Evolutionary conservation across 495 filamentous ascomycete genomes (phyloP).

Genomic region (Penicillium riverlandense): DNA sequence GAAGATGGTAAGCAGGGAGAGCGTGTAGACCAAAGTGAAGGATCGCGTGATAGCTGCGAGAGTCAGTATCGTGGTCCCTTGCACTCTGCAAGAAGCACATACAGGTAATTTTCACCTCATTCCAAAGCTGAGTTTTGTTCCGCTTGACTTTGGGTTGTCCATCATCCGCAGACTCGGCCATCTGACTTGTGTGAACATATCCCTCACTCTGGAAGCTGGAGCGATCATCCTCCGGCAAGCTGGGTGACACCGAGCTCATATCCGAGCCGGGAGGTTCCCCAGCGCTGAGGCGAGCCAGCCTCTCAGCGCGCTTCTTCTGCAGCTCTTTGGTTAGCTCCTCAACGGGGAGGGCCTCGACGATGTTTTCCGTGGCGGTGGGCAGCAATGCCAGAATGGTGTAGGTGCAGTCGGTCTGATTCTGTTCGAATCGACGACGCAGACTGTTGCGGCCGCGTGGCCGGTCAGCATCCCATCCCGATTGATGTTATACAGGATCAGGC

Average conservation of each 20-base stretch:
- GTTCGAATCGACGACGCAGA: constrained; percentile 89
- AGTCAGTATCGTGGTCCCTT: not conserved
- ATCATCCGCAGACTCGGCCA: constrained; percentile 44
- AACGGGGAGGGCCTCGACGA: constrained; percentile 79
- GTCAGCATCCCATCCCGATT: constrained; percentile 5
- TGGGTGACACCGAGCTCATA: constrained; percentile 65
- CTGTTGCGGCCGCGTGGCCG: constrained; percentile 34
- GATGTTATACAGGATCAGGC: not conserved
- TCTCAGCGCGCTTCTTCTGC: constrained; percentile 84
- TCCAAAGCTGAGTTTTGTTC: constrained; percentile 90
- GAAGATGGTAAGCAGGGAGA: constrained; percentile 82
- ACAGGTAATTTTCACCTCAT: constrained; percentile 96
- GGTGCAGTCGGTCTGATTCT: constrained; percentile 97
- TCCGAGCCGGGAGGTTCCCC: constrained; percentile 50
- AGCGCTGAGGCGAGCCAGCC: constrained; percentile 50
- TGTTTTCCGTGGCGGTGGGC: constrained; percentile 82
- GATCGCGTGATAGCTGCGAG: constrained; percentile 77
- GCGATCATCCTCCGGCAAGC: constrained; percentile 76
- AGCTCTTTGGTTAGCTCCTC: constrained; percentile 85
- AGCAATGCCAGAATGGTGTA: constrained; percentile 95
- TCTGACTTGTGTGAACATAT: constrained; percentile 72
- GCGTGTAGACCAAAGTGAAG: constrained; percentile 85
- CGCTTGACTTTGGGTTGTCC: constrained; percentile 50
- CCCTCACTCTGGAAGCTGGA: constrained; percentile 71
- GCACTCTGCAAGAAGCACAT: constrained; percentile 19